Percentiles rank a stretch among this genome's conserved stretches.
phyloP scores from a whole-genome alignment of 2,329 filamentous ascomycete species.

The Xylaria sp. region DNA sequence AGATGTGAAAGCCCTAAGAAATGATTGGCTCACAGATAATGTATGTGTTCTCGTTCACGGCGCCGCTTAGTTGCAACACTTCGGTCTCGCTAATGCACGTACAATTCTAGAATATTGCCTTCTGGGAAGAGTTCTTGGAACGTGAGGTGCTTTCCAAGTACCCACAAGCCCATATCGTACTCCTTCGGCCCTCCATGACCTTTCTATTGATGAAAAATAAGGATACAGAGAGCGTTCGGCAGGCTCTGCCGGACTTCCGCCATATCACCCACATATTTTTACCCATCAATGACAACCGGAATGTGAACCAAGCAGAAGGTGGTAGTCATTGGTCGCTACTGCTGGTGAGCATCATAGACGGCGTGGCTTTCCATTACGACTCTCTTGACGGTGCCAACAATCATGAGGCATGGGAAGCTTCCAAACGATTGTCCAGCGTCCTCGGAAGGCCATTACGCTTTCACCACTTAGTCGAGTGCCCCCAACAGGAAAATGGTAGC shows the following conservation, averaged over 20 bases:
- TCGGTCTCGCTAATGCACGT: conserved; percentile 42
- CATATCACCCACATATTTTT: conserved; percentile 92
- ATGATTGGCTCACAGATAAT: conserved; percentile 98
- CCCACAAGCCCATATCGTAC: conserved; percentile 85
- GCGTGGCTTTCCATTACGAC: conserved; percentile 97
- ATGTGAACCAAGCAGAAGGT: conserved; percentile 81
- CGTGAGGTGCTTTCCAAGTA: conserved; percentile 84
- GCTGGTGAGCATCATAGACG: conserved; percentile 87
- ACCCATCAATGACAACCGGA: conserved; percentile 89
- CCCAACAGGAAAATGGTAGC: conserved; percentile 90
- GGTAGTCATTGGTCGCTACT: conserved; percentile 96
- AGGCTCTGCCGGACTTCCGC: conserved; percentile 83
- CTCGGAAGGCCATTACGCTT: conserved; percentile 77
- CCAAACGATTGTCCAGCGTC: conserved; percentile 75
- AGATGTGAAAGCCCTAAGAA: conserved; percentile 87
- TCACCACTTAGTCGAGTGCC: conserved; percentile 83
- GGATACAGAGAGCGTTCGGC: conserved; percentile 65
- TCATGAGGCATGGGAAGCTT: conserved; percentile 75
- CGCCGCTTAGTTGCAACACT: neutral
- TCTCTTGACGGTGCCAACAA: conserved; percentile 81
- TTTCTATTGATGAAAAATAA: conserved; percentile 86
- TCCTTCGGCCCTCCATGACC: conserved; percentile 92
- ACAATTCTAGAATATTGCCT: conserved; percentile 81
- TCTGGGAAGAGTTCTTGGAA: conserved; percentile 98
- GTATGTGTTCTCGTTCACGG: conserved; percentile 61